phyloP scores from a whole-genome alignment of 2,329 filamentous ascomycete species.

The Cladosporium austrohemisphaericum region DNA sequence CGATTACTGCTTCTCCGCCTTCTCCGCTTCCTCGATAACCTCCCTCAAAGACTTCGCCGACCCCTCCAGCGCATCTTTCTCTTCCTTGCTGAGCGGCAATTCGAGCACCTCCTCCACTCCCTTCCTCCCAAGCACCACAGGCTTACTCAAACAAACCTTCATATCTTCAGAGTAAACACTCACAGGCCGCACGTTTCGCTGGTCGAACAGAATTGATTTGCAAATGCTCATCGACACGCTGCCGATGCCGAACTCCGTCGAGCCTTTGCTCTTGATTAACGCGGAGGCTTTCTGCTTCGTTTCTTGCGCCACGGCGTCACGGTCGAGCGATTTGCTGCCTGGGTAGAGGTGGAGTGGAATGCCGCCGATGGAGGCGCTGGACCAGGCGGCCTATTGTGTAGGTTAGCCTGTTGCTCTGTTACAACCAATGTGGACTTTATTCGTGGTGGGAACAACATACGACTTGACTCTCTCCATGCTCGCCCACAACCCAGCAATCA shows the following conservation, averaged over 20 bases:
- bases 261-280: constrained; percentile 50
- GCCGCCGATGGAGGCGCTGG: constrained; percentile 41
- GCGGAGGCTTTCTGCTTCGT: constrained; percentile 46
- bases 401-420: no score
- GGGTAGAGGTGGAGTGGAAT: constrained; percentile 34
- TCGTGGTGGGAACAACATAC: constrained; percentile 23
- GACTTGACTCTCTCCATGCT: constrained; percentile 49
- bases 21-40: constrained; percentile 38
- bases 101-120: constrained; percentile 43
- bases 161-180: constrained; percentile 49
- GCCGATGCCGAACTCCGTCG: constrained; percentile 50
- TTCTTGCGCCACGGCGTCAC: constrained; percentile 39
- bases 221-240: constrained; percentile 49
- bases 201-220: constrained; percentile 49
- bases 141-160: constrained; percentile 49
- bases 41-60: constrained; percentile 36
- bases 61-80: constrained; percentile 32
- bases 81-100: constrained; percentile 33
- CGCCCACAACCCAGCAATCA: constrained; percentile 46
- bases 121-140: constrained; percentile 46
- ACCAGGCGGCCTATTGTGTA: constrained; percentile 40
- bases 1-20: constrained; percentile 25
- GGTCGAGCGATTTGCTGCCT: constrained; percentile 33
- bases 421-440: not conserved
- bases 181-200: constrained; percentile 45